phyloP scores from a whole-genome alignment of 2,329 filamentous ascomycete species.

The Thielaviopsis punctulata region DNA sequence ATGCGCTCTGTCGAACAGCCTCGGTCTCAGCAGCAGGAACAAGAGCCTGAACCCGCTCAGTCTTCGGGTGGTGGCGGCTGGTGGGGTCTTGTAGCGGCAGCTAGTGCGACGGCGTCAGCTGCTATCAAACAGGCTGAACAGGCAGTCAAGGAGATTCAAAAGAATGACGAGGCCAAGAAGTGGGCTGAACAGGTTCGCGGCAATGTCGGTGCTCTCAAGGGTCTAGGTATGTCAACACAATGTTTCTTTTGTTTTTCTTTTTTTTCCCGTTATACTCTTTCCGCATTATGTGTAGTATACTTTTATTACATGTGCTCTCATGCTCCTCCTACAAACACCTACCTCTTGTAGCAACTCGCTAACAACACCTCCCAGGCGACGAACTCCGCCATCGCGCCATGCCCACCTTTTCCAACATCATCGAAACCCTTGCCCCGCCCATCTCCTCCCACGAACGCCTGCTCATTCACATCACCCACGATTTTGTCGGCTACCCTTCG shows the following conservation, averaged over 20 bases:
- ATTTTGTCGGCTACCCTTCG: constrained; percentile 83
- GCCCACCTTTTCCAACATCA: constrained; percentile 84
- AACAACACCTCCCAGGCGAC: constrained; percentile 41
- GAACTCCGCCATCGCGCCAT: constrained; percentile 74
- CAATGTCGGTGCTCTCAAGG: constrained; percentile 64
- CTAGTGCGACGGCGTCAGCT: constrained; percentile 46
- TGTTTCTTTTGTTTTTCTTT: not conserved
- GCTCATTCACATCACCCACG: constrained; percentile 93
- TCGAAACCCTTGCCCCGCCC: constrained; percentile 87
- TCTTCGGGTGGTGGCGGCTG: constrained; percentile 48
- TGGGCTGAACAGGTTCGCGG: constrained; percentile 91
- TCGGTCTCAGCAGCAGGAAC: constrained; percentile 40
- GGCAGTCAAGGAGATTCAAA: constrained; percentile 84
- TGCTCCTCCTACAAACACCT: not conserved
- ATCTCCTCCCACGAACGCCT: constrained; percentile 95
- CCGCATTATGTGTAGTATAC: no score
- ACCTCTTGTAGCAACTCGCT: not conserved
- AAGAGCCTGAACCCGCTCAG: constrained; percentile 28
- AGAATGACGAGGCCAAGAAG: constrained; percentile 89
- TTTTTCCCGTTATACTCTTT: not conserved
- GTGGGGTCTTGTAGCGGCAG: constrained; percentile 55
- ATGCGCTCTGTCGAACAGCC: constrained; percentile 1
- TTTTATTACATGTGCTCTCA: constrained; percentile 24
- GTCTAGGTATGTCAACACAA: constrained; percentile 41
- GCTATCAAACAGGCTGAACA: constrained; percentile 85